These are phyloP conservation scores for Kazachstania kunashirensis DNA, from an alignment of 805 yeast species.

Conservation along the genomic window DNA sequence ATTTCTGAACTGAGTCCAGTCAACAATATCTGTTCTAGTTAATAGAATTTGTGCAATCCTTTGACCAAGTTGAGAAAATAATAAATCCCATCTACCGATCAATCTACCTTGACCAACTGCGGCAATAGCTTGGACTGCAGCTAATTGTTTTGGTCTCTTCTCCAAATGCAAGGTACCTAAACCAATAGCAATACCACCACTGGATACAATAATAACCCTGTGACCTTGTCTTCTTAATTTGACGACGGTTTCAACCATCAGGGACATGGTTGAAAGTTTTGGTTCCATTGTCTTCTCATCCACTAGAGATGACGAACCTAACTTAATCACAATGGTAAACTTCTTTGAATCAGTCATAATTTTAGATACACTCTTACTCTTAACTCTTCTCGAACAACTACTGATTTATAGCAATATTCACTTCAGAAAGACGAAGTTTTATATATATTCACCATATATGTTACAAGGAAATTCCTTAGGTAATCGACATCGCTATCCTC, in stretches of 20 bases:
- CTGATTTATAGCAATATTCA: too few relatives aligned
- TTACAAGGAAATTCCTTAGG: too few relatives aligned
- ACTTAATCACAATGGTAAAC: slow-evolving; percentile 46
- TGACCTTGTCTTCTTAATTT: slow-evolving; percentile 76
- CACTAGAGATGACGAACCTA: slow-evolving; percentile 86
- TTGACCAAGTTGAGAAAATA: slow-evolving; percentile 78
- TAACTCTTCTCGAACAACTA: too few relatives aligned
- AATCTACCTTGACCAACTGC: slow-evolving; percentile 93
- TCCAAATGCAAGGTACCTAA: slow-evolving; percentile 59
- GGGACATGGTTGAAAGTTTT: slow-evolving; percentile 81
- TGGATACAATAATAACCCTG: slow-evolving; percentile 75
- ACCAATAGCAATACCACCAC: slow-evolving; percentile 97
- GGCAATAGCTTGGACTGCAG: slow-evolving; percentile 86
- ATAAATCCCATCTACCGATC: slow-evolving; percentile 83
- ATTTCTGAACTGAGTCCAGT: slow-evolving; percentile 81
- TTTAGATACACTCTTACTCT: too few relatives aligned
- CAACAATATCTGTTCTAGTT: slow-evolving; percentile 88
- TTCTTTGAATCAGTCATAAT: slow-evolving; percentile 11
- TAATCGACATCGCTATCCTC: too few relatives aligned
- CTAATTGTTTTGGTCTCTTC: slow-evolving; percentile 63
- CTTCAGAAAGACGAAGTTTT: too few relatives aligned
- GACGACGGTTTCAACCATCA: slow-evolving; percentile 86
- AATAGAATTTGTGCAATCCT: slow-evolving; percentile 85
- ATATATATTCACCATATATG: too few relatives aligned
- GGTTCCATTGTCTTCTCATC: slow-evolving; percentile 88